Percentiles rank a stretch among this genome's conserved stretches.
These are phyloP conservation scores for Salix dunnii DNA, from an alignment of 345 rosid genomes.

Conservation along the genomic window DNA sequence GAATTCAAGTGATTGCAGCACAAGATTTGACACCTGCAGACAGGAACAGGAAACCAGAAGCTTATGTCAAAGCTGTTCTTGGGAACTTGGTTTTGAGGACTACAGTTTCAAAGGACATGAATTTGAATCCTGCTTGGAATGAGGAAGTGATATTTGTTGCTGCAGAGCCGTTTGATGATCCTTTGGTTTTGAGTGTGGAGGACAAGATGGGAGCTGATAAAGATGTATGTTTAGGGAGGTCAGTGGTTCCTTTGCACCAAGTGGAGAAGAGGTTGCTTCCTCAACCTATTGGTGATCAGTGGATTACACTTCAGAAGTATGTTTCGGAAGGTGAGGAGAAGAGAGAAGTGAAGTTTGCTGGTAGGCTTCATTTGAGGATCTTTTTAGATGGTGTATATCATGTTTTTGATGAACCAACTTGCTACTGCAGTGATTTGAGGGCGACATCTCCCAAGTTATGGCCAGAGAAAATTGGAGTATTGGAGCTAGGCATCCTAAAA, in stretches of 20 bases:
- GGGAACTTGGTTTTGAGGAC: conserved; percentile 28
- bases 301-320: conserved; percentile 42
- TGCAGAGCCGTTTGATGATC: conserved; percentile 22
- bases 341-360: conserved; percentile 24
- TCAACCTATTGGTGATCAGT: conserved; percentile 22
- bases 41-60: conserved; percentile 33
- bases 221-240: conserved; percentile 42
- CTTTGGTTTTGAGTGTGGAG: conserved; percentile 11
- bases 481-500: conserved; percentile 52
- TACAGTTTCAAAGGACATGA: conserved; percentile 1
- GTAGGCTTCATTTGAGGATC: conserved; percentile 47
- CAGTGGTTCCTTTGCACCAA: conserved; percentile 37
- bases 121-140: conserved; percentile 15
- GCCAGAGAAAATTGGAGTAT: conserved; percentile 39
- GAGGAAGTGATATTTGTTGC: conserved; percentile 18
- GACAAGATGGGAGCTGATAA: not conserved
- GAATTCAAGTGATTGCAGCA: conserved; percentile 42
- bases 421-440: conserved; percentile 51
- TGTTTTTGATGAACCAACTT: conserved; percentile 48
- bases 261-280: conserved; percentile 41
- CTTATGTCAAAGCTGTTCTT: conserved; percentile 37
- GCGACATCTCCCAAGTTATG: conserved; percentile 40
- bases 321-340: not conserved
- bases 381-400: conserved; percentile 56
- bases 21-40: conserved; percentile 42